Evolutionary conservation across 495 filamentous ascomycete genomes (phyloP), one percentile per base, ranked within the genome.

Genomic region (Trichoderma orchidacearum): DNA sequence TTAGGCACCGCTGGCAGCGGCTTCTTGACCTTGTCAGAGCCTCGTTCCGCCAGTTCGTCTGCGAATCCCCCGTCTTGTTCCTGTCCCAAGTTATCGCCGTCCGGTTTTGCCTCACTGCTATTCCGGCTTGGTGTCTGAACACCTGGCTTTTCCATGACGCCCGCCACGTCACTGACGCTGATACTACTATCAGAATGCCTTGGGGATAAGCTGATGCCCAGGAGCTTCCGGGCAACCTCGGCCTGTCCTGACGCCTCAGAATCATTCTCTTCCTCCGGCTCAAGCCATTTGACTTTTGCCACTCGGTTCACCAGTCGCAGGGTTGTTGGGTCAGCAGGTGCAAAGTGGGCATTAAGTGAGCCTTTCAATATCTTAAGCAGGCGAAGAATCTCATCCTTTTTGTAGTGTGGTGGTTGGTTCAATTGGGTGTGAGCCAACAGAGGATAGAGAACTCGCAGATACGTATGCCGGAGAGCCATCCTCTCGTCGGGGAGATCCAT

Each of bases 381-480:
- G 57, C 79, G 84, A 51, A 83, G 75, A 23, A 97, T 77, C 59
- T 96, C 90, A n/a, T 89, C 81, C 21, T 83, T 81, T 66, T 98
- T 98, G 75, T 98, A 97, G 63, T 94, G 80, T 1, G 89, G 89
- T 8, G 89, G 83, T 25, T 85, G 70, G 61, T 80, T 84, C 30
- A 98, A 80, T 68, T 97, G 93, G 7, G 92, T 96, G 68, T 97
- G 87, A 5, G 88, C 81, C 9, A 98, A 75, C 18, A 98, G 72
- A 3, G 94, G 94, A 59, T 92, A 90, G 6, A 98, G 75, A 17
- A 98, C 94, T 21, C 93, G 85, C n/a, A 98, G 78, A 63, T 98
- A 98, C n/a, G 92, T 97, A 65, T 98, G 94, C 29, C 93, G 82
- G 48, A 98, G 73, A 8, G 89, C 79, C 53, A 80, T 76, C 54